Evolutionary conservation across 768 basidiomycete species (phyloP).

Genomic region (Dioszegia hungarica): DNA sequence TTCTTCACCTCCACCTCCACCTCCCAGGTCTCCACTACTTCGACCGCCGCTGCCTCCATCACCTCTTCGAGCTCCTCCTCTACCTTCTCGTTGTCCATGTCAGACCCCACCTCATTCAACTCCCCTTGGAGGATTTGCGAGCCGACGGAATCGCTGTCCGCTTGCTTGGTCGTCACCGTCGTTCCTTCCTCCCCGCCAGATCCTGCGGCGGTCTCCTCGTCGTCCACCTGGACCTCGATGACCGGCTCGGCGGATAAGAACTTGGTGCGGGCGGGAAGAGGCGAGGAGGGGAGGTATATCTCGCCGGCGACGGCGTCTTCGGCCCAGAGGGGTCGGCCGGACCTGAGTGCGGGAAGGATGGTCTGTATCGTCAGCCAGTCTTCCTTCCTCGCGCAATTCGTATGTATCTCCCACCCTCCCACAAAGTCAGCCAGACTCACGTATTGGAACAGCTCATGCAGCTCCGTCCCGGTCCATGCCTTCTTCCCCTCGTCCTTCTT

Average conservation of each 20-base stretch:
- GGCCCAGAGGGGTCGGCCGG: slow-evolving; percentile 8
- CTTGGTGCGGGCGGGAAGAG: neutral
- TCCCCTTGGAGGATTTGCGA: too few species aligned
- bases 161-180: too few species aligned
- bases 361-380: slow-evolving; percentile 12
- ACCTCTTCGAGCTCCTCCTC: neutral
- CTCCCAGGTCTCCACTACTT: neutral
- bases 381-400: too few species aligned
- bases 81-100: neutral
- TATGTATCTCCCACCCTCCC: too few species aligned
- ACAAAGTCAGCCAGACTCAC: slow-evolving; percentile 10
- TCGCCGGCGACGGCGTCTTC: neutral
- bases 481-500: neutral
- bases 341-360: slow-evolving; percentile 24
- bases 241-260: neutral
- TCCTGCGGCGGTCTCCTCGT: neutral
- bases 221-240: neutral
- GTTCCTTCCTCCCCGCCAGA: neutral
- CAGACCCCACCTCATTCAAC: neutral
- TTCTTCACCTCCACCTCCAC: neutral
- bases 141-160: too few species aligned
- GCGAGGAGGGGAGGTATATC: neutral
- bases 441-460: slow-evolving; percentile 23
- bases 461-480: slow-evolving; percentile 16
- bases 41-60: neutral